phyloP scores from a whole-genome alignment of 2,329 filamentous ascomycete genomes.

The Calonectria honghensis region DNA sequence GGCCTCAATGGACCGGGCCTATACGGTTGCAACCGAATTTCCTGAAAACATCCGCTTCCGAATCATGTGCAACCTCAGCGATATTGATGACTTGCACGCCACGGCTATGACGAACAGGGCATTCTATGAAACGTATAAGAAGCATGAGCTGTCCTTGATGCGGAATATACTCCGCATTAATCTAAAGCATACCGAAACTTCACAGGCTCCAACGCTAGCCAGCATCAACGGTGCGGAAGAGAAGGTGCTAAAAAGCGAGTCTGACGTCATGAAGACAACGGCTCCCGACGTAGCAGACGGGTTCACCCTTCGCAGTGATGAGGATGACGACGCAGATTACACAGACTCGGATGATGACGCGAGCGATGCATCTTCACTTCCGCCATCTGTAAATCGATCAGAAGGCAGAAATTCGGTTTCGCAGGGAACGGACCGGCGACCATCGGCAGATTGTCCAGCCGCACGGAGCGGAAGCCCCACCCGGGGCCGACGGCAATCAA shows the following conservation, averaged over 20 bases:
- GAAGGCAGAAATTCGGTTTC: conserved; percentile 44
- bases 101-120: conserved; percentile 64
- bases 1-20: conserved; percentile 57
- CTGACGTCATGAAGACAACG: conserved; percentile 56
- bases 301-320: conserved; percentile 57
- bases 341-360: conserved; percentile 53
- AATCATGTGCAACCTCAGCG: conserved; percentile 63
- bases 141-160: conserved; percentile 64
- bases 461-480: conserved; percentile 46
- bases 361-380: conserved; percentile 49
- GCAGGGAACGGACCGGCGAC: conserved; percentile 33
- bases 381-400: conserved; percentile 45
- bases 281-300: conserved; percentile 55
- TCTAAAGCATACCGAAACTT: conserved; percentile 45
- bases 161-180: conserved; percentile 59
- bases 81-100: conserved; percentile 64
- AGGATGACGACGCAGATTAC: conserved; percentile 53
- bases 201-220: conserved; percentile 48
- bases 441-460: conserved; percentile 44
- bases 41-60: conserved; percentile 62
- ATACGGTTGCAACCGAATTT: conserved; percentile 59
- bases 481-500: conserved; percentile 44
- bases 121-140: conserved; percentile 68
- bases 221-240: conserved; percentile 56
- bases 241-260: conserved; percentile 59